phyloP scores from a whole-genome alignment of 108 stramenopile genomes.

The Skeletonema menzelii region DNA sequence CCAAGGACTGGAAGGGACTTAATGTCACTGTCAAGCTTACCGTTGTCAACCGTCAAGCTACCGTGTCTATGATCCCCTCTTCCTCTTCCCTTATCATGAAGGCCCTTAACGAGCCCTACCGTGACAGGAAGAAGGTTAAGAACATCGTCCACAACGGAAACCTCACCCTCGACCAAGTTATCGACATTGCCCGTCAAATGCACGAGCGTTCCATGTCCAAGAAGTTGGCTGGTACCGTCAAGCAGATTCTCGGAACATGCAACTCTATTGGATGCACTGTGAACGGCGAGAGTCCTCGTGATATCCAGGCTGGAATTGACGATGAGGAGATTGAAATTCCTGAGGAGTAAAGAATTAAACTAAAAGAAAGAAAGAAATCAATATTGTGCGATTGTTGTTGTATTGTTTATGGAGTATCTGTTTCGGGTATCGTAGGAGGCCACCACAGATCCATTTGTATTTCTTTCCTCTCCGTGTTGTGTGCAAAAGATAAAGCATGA shows the following conservation, averaged over 20 bases:
- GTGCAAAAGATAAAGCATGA: too few relatives aligned
- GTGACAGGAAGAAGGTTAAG: constrained; percentile 99
- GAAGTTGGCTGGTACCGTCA: constrained; percentile 94
- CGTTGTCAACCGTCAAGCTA: constrained; percentile 99
- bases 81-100: constrained; percentile 99
- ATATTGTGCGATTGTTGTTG: too few relatives aligned
- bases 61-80: constrained; percentile 96
- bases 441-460: too few relatives aligned
- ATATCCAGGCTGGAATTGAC: constrained; percentile 90
- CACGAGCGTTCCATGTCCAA: constrained; percentile 96
- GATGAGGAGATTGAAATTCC: constrained; percentile 94
- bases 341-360: constrained; percentile 71
- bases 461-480: too few relatives aligned
- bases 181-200: constrained; percentile 98
- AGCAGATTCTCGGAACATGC: constrained; percentile 99
- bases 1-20: constrained; percentile 99
- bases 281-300: constrained; percentile 96
- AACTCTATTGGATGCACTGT: constrained; percentile 99
- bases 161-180: constrained; percentile 98
- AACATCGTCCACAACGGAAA: constrained; percentile 99
- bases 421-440: too few relatives aligned
- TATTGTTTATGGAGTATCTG: not conserved
- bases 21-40: constrained; percentile 99
- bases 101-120: constrained; percentile 99
- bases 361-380: not conserved